Evolutionary conservation across 805 yeast genomes (phyloP).

Genomic region (Pichia ethanolica): DNA sequence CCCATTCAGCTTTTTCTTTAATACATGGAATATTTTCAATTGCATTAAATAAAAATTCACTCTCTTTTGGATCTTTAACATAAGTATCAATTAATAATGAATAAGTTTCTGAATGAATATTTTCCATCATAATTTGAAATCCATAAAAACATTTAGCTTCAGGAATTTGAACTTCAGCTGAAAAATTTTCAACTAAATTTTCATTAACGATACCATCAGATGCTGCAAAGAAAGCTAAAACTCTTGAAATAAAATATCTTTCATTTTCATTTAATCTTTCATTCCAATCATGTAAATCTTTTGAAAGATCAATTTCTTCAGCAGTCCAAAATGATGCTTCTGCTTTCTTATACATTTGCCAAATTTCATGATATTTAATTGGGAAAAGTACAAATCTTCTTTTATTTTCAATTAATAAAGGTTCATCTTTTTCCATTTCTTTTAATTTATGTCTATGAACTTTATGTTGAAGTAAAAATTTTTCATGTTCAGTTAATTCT

Average conservation of each 20-base stretch:
- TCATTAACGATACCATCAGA: constrained; percentile 98
- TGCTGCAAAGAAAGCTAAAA: constrained; percentile 96
- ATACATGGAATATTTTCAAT: constrained; percentile 95
- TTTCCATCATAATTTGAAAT: constrained; percentile 99
- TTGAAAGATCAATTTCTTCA: constrained; percentile 93
- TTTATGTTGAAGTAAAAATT: constrained; percentile 53
- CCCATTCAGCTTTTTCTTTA: constrained; percentile 98
- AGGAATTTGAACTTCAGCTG: constrained; percentile 94
- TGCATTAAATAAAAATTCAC: constrained; percentile 87
- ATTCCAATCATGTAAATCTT: constrained; percentile 92
- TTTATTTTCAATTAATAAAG: constrained; percentile 75
- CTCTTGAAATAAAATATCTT: constrained; percentile 85
- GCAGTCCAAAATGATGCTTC: constrained; percentile 99
- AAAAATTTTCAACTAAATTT: constrained; percentile 93
- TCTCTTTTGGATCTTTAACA: constrained; percentile 92
- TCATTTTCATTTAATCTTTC: constrained; percentile 82
- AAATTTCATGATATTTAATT: constrained; percentile 91
- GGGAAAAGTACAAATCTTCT: constrained; percentile 92
- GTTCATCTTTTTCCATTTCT: constrained; percentile 80
- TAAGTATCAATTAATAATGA: constrained; percentile 91
- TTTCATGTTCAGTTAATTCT: constrained; percentile 37
- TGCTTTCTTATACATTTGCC: constrained; percentile 96
- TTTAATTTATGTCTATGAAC: constrained; percentile 68
- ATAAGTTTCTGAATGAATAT: constrained; percentile 96
- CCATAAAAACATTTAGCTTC: constrained; percentile 99